These are phyloP conservation scores for Paracamarosporium sp. DNA, from an alignment of 2,329 filamentous ascomycete species.

Conservation along the genomic window DNA sequence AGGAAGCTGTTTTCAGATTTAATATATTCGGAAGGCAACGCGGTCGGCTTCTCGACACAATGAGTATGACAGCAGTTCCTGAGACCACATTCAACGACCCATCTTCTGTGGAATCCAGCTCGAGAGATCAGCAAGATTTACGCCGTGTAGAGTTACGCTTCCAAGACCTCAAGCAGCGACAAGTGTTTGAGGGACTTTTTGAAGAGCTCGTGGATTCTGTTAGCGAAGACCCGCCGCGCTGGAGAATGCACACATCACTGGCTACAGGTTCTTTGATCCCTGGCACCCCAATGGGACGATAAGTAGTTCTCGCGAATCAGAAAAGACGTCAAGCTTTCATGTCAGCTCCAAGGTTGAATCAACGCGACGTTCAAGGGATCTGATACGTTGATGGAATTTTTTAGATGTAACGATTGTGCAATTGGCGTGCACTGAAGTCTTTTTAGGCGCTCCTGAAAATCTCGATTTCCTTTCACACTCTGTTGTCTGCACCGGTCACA, in stretches of 20 bases:
- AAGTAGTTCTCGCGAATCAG: background rate
- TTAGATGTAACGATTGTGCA: too few species aligned
- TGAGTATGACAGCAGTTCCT: slow-evolving; percentile 5
- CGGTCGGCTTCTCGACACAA: slow-evolving; percentile 4
- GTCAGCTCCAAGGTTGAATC: background rate
- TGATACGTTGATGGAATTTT: too few species aligned
- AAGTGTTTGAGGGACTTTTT: background rate
- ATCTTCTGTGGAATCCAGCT: background rate
- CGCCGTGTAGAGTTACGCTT: background rate
- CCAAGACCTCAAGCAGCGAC: background rate
- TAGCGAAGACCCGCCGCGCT: background rate
- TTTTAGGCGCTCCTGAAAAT: too few species aligned
- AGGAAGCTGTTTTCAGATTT: background rate
- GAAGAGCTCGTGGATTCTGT: slow-evolving; percentile 1
- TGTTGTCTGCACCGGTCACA: too few species aligned
- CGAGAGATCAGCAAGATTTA: background rate
- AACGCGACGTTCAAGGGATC: too few species aligned
- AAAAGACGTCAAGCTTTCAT: background rate
- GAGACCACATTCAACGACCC: background rate
- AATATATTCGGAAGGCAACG: slow-evolving; percentile 1
- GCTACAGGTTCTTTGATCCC: background rate
- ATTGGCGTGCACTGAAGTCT: too few species aligned
- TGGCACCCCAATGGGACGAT: background rate
- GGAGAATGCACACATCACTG: background rate
- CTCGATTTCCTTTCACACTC: too few species aligned